These are phyloP conservation scores for Colletotrichum somersetense DNA, from an alignment of 2,329 filamentous ascomycete genomes.

Conservation along the genomic window DNA sequence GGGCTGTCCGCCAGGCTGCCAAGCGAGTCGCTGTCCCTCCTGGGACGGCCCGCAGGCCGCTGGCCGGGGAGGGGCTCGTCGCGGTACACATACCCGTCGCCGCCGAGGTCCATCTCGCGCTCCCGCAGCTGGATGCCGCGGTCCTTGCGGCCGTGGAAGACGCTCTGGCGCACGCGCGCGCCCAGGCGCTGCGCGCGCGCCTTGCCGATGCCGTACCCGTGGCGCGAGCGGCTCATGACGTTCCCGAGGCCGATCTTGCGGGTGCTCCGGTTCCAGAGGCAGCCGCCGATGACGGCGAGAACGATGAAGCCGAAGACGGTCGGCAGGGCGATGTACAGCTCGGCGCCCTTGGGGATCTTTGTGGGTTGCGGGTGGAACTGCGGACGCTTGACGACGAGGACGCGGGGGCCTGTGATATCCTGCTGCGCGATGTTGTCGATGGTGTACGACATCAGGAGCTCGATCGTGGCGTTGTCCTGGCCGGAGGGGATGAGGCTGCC, in stretches of 20 bases:
- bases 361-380: constrained; percentile 49
- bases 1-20: constrained; percentile 64
- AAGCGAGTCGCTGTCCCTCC: constrained; percentile 62
- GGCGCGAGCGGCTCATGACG: constrained; percentile 61
- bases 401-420: constrained; percentile 55
- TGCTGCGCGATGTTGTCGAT: constrained; percentile 52
- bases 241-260: constrained; percentile 64
- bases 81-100: constrained; percentile 49
- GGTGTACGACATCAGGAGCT: constrained; percentile 48
- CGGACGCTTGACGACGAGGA: constrained; percentile 56
- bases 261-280: constrained; percentile 65
- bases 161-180: constrained; percentile 48
- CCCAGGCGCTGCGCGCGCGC: constrained; percentile 53
- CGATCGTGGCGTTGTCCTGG: constrained; percentile 48
- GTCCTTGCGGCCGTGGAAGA: constrained; percentile 45
- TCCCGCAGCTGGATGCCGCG: constrained; percentile 58
- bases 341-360: constrained; percentile 53
- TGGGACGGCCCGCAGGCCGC: constrained; percentile 41
- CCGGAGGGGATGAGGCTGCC: constrained; percentile 45
- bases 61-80: constrained; percentile 50
- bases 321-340: constrained; percentile 67
- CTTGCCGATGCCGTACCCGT: constrained; percentile 60
- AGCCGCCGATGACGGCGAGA: constrained; percentile 65
- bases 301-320: constrained; percentile 61
- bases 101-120: constrained; percentile 40